Evolutionary conservation across 345 rosid species (phyloP), one percentile per base, ranked within the genome.

Genomic region (Toxicodendron radicans): DNA sequence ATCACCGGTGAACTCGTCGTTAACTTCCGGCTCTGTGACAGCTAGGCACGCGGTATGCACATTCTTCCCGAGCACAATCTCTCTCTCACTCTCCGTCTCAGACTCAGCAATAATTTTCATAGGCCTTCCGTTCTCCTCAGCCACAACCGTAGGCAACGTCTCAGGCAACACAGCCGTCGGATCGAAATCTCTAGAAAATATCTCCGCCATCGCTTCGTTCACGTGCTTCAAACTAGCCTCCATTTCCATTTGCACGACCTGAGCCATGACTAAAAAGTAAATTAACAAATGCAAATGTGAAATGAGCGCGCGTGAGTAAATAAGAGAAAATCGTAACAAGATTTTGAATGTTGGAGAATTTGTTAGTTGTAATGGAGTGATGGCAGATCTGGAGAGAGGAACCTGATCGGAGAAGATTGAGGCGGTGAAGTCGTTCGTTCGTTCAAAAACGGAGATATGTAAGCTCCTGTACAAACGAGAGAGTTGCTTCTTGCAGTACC

Each of bases 1-100:
- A 64, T 95, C 99, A 9, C 98, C 99, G 52, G 95, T 95, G 73
- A 76, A 79, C 7, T 92, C 99, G 76, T 95, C 99, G 82, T 95
- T 80, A 8, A 86, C 89, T 0, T 92, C 99, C 0, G 97, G 99
- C 78, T 95, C 99, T 2, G 97, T 93, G 12, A 95, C 92, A 66
- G 89, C 91, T 3, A 91, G 89, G 77, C 92, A 89, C 64, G 95
- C 74, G 66, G 97, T 89, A 72, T 91, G 97, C 24, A 95, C 79
- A 77, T 95, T 95, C 82, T 78, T 85, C 48, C 99, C 98, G 32
- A 95, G 74, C 45, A 91, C 98, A 72, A 95, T 89, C 88, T 87
- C 93, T 79, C 88, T 78, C 41, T 60, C 76, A 8, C 32, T 63
- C 17, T 43, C 79, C 14, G 13, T 66, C 0, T 14, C 52, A 78